Evolutionary conservation across 768 basidiomycete genomes (phyloP).

Genomic region (Crepidotus variabilis): DNA sequence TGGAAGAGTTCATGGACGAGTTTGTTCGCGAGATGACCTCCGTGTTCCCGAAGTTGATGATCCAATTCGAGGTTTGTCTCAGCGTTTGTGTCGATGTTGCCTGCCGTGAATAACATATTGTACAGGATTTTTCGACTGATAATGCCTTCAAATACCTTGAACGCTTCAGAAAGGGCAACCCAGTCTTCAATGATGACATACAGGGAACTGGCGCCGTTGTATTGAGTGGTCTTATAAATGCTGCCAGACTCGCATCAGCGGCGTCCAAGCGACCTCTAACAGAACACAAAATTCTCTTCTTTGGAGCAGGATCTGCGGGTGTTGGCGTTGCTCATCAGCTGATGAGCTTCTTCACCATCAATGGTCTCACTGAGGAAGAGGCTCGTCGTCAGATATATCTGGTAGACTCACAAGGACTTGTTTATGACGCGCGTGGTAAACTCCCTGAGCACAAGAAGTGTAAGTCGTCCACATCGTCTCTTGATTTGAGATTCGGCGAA

Average conservation of each 20-base stretch:
- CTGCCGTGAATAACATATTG: background rate
- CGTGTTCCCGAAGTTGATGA: conserved; percentile 75
- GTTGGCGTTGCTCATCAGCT: conserved; percentile 90
- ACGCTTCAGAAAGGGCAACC: conserved; percentile 70
- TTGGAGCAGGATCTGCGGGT: conserved; percentile 89
- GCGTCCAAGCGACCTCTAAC: conserved; percentile 66
- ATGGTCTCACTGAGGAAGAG: conserved; percentile 73
- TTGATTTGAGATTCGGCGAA: background rate
- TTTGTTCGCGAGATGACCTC: conserved; percentile 82
- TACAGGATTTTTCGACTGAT: conserved; percentile 86
- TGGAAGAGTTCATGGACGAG: conserved; percentile 86
- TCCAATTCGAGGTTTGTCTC: conserved; percentile 71
- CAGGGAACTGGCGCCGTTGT: conserved; percentile 91
- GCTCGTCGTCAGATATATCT: conserved; percentile 77
- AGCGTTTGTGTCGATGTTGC: background rate
- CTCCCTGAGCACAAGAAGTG: conserved; percentile 85
- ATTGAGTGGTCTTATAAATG: conserved; percentile 86
- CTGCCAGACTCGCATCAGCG: conserved; percentile 69
- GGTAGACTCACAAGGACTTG: conserved; percentile 83
- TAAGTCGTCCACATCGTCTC: conserved; percentile 23
- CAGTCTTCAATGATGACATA: conserved; percentile 88
- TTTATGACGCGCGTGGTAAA: conserved; percentile 69
- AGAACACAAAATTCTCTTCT: conserved; percentile 85
- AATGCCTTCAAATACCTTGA: conserved; percentile 86
- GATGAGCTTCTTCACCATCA: conserved; percentile 83